phyloP scores from a whole-genome alignment of 495 filamentous ascomycete species.

The Lineolata rhizophorae region DNA sequence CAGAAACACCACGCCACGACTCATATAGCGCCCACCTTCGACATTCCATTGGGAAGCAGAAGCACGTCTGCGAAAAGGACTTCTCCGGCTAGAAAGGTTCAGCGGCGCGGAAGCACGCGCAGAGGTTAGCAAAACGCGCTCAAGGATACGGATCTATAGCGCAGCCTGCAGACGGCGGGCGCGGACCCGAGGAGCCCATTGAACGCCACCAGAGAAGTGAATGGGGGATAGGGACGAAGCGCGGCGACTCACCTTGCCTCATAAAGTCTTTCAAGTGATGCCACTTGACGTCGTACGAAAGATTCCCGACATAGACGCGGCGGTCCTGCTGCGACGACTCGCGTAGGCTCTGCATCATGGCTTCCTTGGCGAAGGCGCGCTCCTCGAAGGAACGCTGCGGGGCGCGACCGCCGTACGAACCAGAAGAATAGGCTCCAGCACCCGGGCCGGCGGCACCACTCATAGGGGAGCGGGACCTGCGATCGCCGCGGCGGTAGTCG shows the following conservation, averaged over 20 bases:
- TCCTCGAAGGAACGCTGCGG: conserved; percentile 64
- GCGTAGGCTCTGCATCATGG: conserved; percentile 83
- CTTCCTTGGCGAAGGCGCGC: conserved; percentile 63
- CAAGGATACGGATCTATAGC: no score
- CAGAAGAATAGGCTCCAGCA: conserved; percentile 40
- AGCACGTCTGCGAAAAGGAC: conserved; percentile 99
- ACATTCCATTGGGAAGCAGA: conserved; percentile 99
- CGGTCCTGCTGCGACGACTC: conserved; percentile 96
- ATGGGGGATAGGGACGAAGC: no score
- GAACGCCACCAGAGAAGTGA: no score
- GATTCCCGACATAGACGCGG: conserved; percentile 96
- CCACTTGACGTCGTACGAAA: conserved; percentile 99
- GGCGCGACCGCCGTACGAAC: conserved; percentile 36
- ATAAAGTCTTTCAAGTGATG: conserved; percentile 99
- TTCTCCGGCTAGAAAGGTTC: conserved; percentile 99
- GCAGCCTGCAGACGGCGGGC: no score
- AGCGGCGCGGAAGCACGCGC: no score
- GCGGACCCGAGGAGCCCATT: no score
- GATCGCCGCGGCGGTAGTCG: conserved; percentile 65
- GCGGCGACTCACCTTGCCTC: conserved; percentile 98
- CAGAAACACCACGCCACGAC: conserved; percentile 65
- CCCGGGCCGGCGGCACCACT: conserved; percentile 42
- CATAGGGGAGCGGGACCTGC: conserved; percentile 68
- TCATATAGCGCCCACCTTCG: conserved; percentile 97
- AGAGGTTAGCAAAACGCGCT: no score